Percentiles rank a stretch among this genome's conserved stretches.
Conservation (phyloP, 164 flowering plant species). For the Sextonia rubra region DNA sequence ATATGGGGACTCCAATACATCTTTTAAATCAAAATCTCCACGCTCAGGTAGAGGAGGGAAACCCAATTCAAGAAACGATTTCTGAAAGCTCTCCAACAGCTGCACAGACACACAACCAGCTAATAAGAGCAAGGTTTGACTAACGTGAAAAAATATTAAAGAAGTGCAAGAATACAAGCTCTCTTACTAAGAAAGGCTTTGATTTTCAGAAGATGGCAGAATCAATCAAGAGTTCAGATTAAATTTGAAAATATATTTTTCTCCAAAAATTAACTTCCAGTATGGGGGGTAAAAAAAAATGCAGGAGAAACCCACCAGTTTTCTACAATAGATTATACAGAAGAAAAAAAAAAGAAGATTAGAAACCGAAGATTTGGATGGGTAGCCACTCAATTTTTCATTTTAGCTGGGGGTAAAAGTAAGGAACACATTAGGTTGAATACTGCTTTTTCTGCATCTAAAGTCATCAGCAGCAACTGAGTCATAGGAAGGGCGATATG, state of each 20-base stretch:
- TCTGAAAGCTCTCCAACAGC: constrained; percentile 57
- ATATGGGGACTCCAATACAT: constrained; percentile 49
- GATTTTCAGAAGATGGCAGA: not conserved
- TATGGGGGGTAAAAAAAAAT: not conserved
- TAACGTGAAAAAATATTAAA: not conserved
- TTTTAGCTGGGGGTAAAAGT: too few relatives aligned
- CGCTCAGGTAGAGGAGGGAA: constrained; percentile 66
- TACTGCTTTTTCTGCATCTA: too few relatives aligned
- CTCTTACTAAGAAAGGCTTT: not conserved
- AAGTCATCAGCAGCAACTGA: too few relatives aligned
- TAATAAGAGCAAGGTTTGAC: not conserved
- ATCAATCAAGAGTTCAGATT: not conserved
- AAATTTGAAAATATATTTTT: not conserved
- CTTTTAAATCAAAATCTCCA: constrained; percentile 58
- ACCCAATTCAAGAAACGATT: constrained; percentile 39
- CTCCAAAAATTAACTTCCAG: not conserved
- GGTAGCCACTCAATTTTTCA: too few relatives aligned
- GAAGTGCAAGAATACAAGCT: not conserved
- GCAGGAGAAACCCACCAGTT: not conserved
- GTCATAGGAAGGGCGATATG: too few relatives aligned
- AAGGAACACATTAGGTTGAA: too few relatives aligned
- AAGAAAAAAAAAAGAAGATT: too few relatives aligned
- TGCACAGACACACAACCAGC: constrained; percentile 20
- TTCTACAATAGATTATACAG: not conserved
- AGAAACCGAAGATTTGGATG: too few relatives aligned